Conservation (phyloP, 768 basidiomycete species). For the Mycena albidolilacea region DNA sequence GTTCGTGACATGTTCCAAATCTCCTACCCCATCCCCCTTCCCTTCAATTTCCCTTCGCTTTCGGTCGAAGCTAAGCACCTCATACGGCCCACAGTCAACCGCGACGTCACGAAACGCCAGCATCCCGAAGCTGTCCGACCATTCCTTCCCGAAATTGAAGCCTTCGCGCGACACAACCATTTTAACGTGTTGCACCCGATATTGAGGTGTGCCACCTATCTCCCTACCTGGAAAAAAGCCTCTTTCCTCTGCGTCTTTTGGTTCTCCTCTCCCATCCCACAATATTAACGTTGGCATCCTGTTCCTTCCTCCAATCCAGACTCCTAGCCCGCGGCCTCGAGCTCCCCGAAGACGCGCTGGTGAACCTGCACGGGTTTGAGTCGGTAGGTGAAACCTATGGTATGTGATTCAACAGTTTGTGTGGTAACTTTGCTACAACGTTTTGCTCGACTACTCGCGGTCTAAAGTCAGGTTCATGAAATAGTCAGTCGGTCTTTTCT, state of each 20-base stretch:
- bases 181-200: slow-evolving; percentile 65
- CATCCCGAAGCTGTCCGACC: slow-evolving; percentile 68
- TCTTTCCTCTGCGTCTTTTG: too few species aligned
- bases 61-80: neutral
- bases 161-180: slow-evolving; percentile 67
- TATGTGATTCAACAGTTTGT: slow-evolving; percentile 30
- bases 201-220: slow-evolving; percentile 51
- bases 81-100: slow-evolving; percentile 58
- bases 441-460: too few species aligned
- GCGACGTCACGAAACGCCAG: slow-evolving; percentile 58
- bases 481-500: slow-evolving; percentile 58
- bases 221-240: too few species aligned
- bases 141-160: slow-evolving; percentile 66
- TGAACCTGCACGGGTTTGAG: slow-evolving; percentile 63
- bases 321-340: slow-evolving; percentile 67
- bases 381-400: slow-evolving; percentile 59
- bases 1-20: slow-evolving; percentile 50
- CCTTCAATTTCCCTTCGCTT: neutral
- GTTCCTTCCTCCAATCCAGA: slow-evolving; percentile 36
- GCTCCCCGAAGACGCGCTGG: slow-evolving; percentile 66
- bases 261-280: too few species aligned
- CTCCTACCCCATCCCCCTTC: too few species aligned
- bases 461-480: slow-evolving; percentile 71
- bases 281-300: neutral
- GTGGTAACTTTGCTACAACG: too few species aligned